phyloP scores from a whole-genome alignment of 495 filamentous ascomycete species.

The Extremus antarcticus region DNA sequence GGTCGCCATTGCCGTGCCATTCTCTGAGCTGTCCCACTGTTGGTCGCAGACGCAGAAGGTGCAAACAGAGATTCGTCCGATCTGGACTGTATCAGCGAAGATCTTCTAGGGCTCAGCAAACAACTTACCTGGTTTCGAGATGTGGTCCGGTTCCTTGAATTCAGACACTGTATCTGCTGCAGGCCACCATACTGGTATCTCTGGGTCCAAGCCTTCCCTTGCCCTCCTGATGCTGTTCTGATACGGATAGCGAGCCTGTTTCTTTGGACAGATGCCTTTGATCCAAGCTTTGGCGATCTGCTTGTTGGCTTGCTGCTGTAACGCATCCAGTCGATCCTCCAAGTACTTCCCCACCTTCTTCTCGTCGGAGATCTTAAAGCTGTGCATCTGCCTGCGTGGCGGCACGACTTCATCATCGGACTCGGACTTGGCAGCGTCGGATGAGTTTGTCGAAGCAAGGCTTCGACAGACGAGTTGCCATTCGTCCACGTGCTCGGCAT shows the following conservation, averaged over 20 bases:
- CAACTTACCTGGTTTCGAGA: conserved; percentile 48
- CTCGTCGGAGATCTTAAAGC: conserved; percentile 11
- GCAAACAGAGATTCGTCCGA: conserved; percentile 33
- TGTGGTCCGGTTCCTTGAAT: conserved; percentile 80
- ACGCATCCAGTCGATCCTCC: conserved; percentile 48
- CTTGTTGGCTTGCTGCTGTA: conserved; percentile 68
- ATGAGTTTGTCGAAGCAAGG: neutral
- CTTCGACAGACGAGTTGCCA: neutral
- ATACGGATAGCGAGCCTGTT: conserved; percentile 76
- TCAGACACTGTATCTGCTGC: conserved; percentile 36
- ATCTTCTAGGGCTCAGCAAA: neutral
- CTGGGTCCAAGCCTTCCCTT: conserved; percentile 16
- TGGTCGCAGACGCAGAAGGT: conserved; percentile 15
- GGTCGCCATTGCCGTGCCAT: conserved; percentile 2
- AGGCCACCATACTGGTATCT: conserved; percentile 77
- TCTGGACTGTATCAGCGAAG: conserved; percentile 15
- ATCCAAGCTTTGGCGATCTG: conserved; percentile 70
- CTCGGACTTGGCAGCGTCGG: neutral
- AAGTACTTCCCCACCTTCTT: conserved; percentile 40
- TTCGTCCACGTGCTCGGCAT: neutral
- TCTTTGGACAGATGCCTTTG: conserved; percentile 72
- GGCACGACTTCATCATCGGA: neutral
- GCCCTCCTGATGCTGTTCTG: conserved; percentile 38
- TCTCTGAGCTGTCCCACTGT: conserved; percentile 9
- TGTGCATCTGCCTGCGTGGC: neutral